Evolutionary conservation across 108 stramenopile genomes (phyloP).

Genomic region (Nitzschia sp.): DNA sequence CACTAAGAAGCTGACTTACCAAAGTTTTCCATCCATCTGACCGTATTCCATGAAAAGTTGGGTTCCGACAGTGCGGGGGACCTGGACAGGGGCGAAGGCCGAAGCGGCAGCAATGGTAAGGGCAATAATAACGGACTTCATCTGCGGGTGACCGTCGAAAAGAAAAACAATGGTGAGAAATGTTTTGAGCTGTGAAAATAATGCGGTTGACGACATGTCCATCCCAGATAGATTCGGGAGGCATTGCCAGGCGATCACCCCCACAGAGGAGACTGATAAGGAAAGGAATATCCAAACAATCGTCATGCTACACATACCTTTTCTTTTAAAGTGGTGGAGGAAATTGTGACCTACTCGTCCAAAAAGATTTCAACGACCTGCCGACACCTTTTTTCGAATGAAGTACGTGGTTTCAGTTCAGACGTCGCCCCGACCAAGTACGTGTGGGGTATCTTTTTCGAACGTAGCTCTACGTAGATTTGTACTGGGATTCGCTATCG

Average conservation of each 20-base stretch:
- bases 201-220: no score
- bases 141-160: not conserved
- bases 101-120: conserved; percentile 54
- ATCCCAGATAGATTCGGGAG: no score
- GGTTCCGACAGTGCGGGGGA: conserved; percentile 30
- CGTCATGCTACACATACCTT: no score
- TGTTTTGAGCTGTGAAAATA: no score
- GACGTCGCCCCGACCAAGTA: not conserved
- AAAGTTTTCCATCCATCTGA: conserved; percentile 84
- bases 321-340: not conserved
- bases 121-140: conserved; percentile 16
- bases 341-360: not conserved
- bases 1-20: conserved; percentile 31
- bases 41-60: conserved; percentile 55
- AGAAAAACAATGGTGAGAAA: not conserved
- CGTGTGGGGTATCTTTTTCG: not conserved
- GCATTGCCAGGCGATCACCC: no score
- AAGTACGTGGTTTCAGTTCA: not conserved
- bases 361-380: not conserved
- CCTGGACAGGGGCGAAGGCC: conserved; percentile 54
- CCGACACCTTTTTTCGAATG: not conserved
- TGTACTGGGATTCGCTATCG: not conserved
- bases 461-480: no score
- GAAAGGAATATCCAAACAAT: no score
- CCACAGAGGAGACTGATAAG: no score